Conservation (phyloP, 108 stramenopile species). For the Cyclotella atomus region DNA sequence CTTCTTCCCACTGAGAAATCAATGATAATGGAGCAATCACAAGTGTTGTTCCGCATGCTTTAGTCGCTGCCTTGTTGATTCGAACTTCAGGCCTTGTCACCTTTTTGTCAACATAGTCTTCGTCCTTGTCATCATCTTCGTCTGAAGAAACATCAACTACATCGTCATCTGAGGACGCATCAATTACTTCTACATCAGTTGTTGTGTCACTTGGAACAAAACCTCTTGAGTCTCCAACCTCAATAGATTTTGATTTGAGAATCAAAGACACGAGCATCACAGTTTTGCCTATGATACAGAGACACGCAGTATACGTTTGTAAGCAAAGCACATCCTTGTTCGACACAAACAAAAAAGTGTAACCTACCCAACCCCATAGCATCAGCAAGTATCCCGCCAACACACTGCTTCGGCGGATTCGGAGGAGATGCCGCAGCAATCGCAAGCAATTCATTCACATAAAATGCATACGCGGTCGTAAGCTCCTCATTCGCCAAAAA, state of each 20-base stretch:
- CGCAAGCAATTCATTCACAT: slow-evolving; percentile 77
- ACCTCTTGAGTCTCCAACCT: neutral
- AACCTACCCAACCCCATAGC: slow-evolving; percentile 63
- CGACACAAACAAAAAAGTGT: neutral
- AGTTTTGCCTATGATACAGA: slow-evolving; percentile 58
- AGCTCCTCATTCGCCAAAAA: slow-evolving; percentile 57
- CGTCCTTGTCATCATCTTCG: slow-evolving; percentile 18
- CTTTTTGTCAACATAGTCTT: neutral
- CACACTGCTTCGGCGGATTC: slow-evolving; percentile 68
- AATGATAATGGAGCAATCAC: slow-evolving; percentile 82
- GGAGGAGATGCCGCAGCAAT: slow-evolving; percentile 63
- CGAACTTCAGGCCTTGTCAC: neutral
- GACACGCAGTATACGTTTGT: neutral
- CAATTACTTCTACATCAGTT: slow-evolving; percentile 12
- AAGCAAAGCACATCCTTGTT: neutral
- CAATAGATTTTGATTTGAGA: slow-evolving; percentile 49
- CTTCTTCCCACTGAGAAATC: slow-evolving; percentile 85
- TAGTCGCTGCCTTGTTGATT: neutral
- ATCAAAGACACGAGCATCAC: slow-evolving; percentile 80
- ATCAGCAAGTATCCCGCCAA: slow-evolving; percentile 83
- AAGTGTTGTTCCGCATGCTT: slow-evolving; percentile 57
- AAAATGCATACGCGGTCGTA: slow-evolving; percentile 61
- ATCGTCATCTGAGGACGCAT: neutral
- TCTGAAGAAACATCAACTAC: slow-evolving; percentile 35
- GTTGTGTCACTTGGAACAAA: neutral